phyloP scores from a whole-genome alignment of 2,329 filamentous ascomycete species.

The Orbilia brochopaga region DNA sequence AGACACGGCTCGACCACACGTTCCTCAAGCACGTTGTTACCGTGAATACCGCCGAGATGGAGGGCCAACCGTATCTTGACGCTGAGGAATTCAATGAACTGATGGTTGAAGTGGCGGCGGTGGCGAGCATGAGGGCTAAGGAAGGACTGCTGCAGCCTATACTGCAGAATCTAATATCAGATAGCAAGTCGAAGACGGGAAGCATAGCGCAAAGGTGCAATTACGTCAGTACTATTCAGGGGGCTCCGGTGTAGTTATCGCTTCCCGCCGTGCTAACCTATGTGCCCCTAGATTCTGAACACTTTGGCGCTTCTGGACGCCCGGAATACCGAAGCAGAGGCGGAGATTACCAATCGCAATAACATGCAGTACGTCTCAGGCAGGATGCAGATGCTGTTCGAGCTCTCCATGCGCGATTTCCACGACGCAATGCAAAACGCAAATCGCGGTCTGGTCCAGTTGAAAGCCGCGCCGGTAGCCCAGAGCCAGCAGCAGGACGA shows the following conservation, averaged over 20 bases:
- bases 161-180: constrained; percentile 23
- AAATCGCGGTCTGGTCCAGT: neutral
- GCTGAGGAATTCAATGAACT: constrained; percentile 37
- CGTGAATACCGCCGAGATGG: constrained; percentile 21
- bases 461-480: neutral
- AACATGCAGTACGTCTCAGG: constrained; percentile 50
- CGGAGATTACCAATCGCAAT: constrained; percentile 38
- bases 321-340: constrained; percentile 40
- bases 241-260: neutral
- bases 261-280: neutral
- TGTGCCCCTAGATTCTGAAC: constrained; percentile 23
- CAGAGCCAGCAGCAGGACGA: constrained; percentile 22
- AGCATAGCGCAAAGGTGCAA: constrained; percentile 36
- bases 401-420: constrained; percentile 42
- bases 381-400: constrained; percentile 45
- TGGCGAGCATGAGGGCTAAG: constrained; percentile 46
- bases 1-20: constrained; percentile 29
- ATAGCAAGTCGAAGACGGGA: constrained; percentile 33
- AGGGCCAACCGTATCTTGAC: constrained; percentile 43
- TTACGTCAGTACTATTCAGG: constrained; percentile 23
- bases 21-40: constrained; percentile 32
- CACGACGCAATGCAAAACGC: constrained; percentile 36
- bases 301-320: constrained; percentile 28
- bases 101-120: constrained; percentile 33
- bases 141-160: constrained; percentile 44